Evolutionary conservation across 768 basidiomycete genomes (phyloP).

Genomic region (Amanita brunnescens): DNA sequence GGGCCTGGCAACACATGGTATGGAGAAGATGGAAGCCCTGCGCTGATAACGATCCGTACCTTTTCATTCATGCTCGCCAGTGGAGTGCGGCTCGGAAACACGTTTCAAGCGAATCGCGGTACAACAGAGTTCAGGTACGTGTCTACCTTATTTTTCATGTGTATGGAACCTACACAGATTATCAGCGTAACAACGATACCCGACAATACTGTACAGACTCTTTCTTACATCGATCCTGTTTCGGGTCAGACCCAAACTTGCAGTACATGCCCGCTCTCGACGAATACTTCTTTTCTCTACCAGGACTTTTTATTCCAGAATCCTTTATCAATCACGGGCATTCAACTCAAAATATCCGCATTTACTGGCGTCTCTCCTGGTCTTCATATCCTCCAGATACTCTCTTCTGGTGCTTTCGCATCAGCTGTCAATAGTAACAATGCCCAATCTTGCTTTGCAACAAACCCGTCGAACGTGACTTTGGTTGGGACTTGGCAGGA

Average conservation of each 20-base stretch:
- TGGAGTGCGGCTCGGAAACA: constrained; percentile 88
- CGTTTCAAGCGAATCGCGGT: constrained; percentile 70
- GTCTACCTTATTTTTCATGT: constrained; percentile 2
- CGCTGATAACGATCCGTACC: constrained; percentile 71
- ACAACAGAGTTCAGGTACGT: constrained; percentile 84
- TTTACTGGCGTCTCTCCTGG: constrained; percentile 76
- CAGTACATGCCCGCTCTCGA: constrained; percentile 71
- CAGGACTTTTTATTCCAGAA: constrained; percentile 87
- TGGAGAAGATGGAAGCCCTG: constrained; percentile 57
- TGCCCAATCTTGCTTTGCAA: constrained; percentile 65
- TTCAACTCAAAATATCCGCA: constrained; percentile 72
- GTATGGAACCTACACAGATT: constrained; percentile 1
- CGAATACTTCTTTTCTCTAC: constrained; percentile 68
- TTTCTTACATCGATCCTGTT: constrained; percentile 71
- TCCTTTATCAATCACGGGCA: constrained; percentile 68
- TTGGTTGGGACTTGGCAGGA: constrained; percentile 65
- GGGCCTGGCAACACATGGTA: constrained; percentile 83
- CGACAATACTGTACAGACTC: constrained; percentile 70
- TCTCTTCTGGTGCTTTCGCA: constrained; percentile 88
- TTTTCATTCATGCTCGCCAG: constrained; percentile 64
- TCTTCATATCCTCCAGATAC: constrained; percentile 83
- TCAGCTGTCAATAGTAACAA: constrained; percentile 61
- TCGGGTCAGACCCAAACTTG: constrained; percentile 76
- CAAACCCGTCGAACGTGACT: constrained; percentile 59
- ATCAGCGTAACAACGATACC: constrained; percentile 80